A percentile compares a stretch with the other conserved stretches of the same genome.
These are phyloP conservation scores for Pythium vanterpoolii DNA, from an alignment of 352 stramenopile genomes.

Conservation along the genomic window DNA sequence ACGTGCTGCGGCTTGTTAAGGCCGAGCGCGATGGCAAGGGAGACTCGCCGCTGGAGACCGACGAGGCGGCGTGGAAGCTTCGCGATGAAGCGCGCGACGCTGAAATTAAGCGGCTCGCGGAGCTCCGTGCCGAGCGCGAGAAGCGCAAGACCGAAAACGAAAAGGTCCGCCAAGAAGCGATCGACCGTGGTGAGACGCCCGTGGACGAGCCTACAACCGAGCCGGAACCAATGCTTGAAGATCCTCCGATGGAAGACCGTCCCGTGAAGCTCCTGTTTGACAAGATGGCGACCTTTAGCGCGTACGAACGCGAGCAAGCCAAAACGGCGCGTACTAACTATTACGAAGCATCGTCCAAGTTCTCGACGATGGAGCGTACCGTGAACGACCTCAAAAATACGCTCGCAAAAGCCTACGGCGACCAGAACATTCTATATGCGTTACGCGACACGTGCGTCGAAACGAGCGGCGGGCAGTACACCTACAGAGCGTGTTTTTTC, in stretches of 20 bases:
- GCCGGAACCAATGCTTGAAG: slow-evolving; percentile 27
- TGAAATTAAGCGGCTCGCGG: slow-evolving; percentile 53
- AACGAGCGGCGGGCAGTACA: slow-evolving; percentile 70
- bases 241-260: slow-evolving; percentile 52
- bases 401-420: slow-evolving; percentile 58
- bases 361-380: slow-evolving; percentile 19
- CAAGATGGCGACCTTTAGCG: slow-evolving; percentile 34
- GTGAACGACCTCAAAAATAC: slow-evolving; percentile 28
- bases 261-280: slow-evolving; percentile 64
- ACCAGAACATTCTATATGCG: slow-evolving; percentile 56
- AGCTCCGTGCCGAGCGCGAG: slow-evolving; percentile 44
- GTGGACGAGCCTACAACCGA: slow-evolving; percentile 13
- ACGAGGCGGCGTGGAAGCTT: slow-evolving; percentile 43
- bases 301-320: slow-evolving; percentile 47
- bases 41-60: slow-evolving; percentile 43
- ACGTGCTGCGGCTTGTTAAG: slow-evolving; percentile 51
- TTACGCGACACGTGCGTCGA: slow-evolving; percentile 75
- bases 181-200: slow-evolving; percentile 21
- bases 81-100: slow-evolving; percentile 49
- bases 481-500: slow-evolving; percentile 86
- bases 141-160: slow-evolving; percentile 29
- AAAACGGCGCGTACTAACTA: slow-evolving; percentile 40
- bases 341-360: slow-evolving; percentile 37
- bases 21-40: slow-evolving; percentile 49
- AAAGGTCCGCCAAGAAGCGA: slow-evolving; percentile 22